Conservation (phyloP, 2,329 filamentous ascomycete genomes). For the Amylocarpus encephaloides region DNA sequence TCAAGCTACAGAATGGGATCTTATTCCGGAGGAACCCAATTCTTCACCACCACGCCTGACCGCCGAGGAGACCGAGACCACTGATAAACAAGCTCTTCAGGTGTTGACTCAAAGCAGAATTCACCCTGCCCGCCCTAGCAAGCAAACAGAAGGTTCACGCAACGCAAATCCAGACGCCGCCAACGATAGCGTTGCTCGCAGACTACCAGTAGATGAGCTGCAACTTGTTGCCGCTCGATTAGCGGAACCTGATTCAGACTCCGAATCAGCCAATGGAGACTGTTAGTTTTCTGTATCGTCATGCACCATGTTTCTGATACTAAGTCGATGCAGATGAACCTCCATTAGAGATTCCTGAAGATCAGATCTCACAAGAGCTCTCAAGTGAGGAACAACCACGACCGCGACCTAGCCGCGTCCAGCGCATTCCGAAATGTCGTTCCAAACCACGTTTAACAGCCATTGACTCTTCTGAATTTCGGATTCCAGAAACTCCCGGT, state of each 20-base stretch:
- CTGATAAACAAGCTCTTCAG: background rate
- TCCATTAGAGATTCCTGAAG: slow-evolving; percentile 16
- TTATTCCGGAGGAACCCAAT: background rate
- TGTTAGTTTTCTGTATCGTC: background rate
- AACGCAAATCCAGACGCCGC: background rate
- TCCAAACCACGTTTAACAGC: slow-evolving; percentile 2
- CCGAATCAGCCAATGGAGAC: background rate
- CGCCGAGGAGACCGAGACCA: background rate
- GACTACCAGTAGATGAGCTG: slow-evolving; percentile 19
- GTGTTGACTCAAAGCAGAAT: background rate
- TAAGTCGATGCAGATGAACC: slow-evolving; percentile 3
- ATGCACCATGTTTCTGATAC: background rate
- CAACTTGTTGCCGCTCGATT: slow-evolving; percentile 12
- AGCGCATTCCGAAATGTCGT: background rate
- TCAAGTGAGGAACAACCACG: background rate
- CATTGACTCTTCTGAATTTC: slow-evolving; percentile 16
- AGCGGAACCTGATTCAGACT: background rate
- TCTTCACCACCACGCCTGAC: background rate
- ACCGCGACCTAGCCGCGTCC: background rate
- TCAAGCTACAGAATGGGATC: no score
- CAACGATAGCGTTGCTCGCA: slow-evolving; percentile 11
- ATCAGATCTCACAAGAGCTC: slow-evolving; percentile 21
- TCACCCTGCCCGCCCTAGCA: background rate
- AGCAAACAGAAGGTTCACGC: background rate
- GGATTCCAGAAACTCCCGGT: slow-evolving; percentile 14